Base-by-base conservation (phyloP, 768 basidiomycete genomes). In the Lactifluus rugatus region DNA sequence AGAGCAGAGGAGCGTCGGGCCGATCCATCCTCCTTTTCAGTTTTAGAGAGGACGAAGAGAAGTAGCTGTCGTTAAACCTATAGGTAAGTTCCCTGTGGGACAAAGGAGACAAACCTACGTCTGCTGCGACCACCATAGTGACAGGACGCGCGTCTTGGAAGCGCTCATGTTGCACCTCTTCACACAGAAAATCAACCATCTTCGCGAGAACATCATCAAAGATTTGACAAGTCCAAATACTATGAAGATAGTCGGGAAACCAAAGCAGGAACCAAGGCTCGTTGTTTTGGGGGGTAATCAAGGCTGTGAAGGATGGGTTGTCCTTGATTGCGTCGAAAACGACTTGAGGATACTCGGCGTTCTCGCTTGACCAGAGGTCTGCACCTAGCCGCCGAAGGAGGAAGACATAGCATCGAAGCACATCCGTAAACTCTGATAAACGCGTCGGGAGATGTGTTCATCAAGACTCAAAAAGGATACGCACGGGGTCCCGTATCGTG, bases 321-420 rank as follows among this genome's bases (percentile, higher is more conserved):
- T 90, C 84, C 68, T 87, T 88, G 66, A 97, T 79, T 14, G 85
- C 79, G 66, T 89, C 90, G 65, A 95, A 85, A 7, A 92, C 78
- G 36, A 87, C 77, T 63, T 84, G 80, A 2, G 92, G 85, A 66
- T 84, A 89, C 65, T 89, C 84, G 5, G 81, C 74, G 1, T 79
- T 78, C 62, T 89, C 84, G 28, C 77, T 80, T 19, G 74, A 68
- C 94, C 95, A 97, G 14, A 92, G 68, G 11, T 74, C 66, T 2
- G 70, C 63, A 0, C 76, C 76, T 51, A 85, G 66, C 23, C 84
- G 79, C 60, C 81, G 78, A 34, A 88, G 69, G 31, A 91, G 74
- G 46, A 82, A 70, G 10, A 79, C 70, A 60, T 88, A 81, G 57
- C 77, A 83, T 62, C 72, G 76, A 42, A 86, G 73, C 58, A 87